A percentile compares a stretch with the other conserved stretches of the same genome.
Evolutionary conservation across 2,329 filamentous ascomycete genomes (phyloP).

Genomic region (Aspergillus tubingensis): DNA sequence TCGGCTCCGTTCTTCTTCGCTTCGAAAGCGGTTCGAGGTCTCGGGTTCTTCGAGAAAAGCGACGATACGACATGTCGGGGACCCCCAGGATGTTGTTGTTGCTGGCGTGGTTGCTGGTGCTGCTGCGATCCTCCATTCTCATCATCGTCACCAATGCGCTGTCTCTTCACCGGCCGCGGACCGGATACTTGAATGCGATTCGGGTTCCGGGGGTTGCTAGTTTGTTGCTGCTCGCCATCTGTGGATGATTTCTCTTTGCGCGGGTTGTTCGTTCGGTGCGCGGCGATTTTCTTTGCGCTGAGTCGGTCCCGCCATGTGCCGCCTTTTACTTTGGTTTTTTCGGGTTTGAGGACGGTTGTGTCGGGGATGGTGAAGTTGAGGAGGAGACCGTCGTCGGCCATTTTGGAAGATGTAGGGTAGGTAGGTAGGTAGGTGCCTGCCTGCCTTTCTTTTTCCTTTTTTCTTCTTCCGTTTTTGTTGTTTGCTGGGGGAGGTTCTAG

Average conservation of each 20-base stretch:
- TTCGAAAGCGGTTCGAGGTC: conserved; percentile 59
- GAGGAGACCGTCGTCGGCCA: conserved; percentile 95
- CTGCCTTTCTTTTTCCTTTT: neutral
- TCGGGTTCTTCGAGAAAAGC: conserved; percentile 87
- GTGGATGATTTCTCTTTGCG: conserved; percentile 17
- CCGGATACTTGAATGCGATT: conserved; percentile 37
- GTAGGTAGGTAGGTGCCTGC: conserved; percentile 6
- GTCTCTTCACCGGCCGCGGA: conserved; percentile 42
- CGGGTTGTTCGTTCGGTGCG: conserved; percentile 52
- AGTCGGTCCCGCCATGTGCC: conserved; percentile 91
- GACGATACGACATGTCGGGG: conserved; percentile 77
- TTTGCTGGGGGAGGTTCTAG: neutral
- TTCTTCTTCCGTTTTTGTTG: neutral
- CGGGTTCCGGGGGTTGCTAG: conserved; percentile 30
- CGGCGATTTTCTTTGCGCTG: conserved; percentile 70
- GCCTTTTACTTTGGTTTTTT: conserved; percentile 70
- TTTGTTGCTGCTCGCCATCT: conserved; percentile 10
- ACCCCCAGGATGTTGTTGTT: conserved; percentile 41
- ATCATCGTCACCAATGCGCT: conserved; percentile 23
- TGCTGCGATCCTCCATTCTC: conserved; percentile 31
- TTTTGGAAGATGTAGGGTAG: conserved; percentile 39
- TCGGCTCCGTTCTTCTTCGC: conserved; percentile 35
- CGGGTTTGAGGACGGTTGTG: conserved; percentile 61
- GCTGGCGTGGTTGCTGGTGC: conserved; percentile 19
- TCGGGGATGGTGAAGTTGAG: conserved; percentile 85